Conservation (phyloP, 1,284 basidiomycete genomes). For the Trametes sp. region DNA sequence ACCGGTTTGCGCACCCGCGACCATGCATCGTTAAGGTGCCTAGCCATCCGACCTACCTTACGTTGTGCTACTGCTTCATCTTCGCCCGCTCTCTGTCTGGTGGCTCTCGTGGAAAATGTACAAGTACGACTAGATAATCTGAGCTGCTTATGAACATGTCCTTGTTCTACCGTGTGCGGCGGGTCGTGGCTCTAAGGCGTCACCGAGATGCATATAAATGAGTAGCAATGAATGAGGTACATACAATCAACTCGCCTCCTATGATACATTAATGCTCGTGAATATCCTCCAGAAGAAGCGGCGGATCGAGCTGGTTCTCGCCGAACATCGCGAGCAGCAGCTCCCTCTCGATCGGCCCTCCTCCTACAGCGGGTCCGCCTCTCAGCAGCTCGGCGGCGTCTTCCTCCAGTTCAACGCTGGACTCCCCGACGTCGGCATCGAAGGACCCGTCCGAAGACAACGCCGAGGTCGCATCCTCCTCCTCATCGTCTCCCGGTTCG, state of each 20-base stretch:
- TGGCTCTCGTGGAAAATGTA: constrained; percentile 25
- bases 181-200: too few species aligned
- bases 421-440: neutral
- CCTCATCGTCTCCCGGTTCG: neutral
- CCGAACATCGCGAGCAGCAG: constrained; percentile 1
- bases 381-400: neutral
- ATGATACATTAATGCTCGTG: too few species aligned
- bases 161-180: too few species aligned
- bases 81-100: neutral
- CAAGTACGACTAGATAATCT: constrained; percentile 25
- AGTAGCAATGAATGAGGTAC: neutral
- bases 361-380: neutral
- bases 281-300: neutral
- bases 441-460: neutral
- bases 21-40: neutral
- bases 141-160: constrained; percentile 1
- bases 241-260: too few species aligned
- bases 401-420: neutral
- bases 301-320: neutral
- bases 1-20: neutral
- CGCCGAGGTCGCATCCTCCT: neutral
- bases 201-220: too few species aligned
- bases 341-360: neutral
- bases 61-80: constrained; percentile 15
- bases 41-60: constrained; percentile 6